These are phyloP conservation scores for Blastomyces percursus DNA, from an alignment of 2,329 filamentous ascomycete genomes.

Conservation along the genomic window DNA sequence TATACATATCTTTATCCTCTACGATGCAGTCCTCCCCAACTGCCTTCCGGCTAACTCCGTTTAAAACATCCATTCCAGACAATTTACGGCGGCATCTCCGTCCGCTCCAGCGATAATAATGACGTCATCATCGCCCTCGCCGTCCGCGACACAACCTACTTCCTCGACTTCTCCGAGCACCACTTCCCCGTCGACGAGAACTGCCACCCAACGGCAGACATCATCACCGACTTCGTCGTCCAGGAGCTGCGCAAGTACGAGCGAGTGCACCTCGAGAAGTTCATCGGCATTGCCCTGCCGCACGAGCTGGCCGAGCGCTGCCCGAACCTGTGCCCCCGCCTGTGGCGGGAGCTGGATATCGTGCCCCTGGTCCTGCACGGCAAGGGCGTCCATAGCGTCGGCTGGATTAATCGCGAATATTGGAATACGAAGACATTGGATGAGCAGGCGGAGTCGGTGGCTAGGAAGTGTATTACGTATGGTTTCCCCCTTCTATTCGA, in stretches of 20 bases:
- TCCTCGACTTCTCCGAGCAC: constrained; percentile 59
- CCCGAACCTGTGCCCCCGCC: constrained; percentile 54
- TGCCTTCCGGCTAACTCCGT: no score
- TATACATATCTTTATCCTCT: no score
- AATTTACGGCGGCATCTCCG: constrained; percentile 34
- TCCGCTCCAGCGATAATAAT: constrained; percentile 26
- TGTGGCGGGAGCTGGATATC: constrained; percentile 69
- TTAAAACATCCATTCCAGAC: constrained; percentile 22
- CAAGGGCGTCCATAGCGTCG: constrained; percentile 16
- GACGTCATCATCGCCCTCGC: constrained; percentile 54
- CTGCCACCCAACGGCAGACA: constrained; percentile 28
- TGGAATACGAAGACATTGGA: constrained; percentile 55
- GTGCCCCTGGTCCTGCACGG: constrained; percentile 55
- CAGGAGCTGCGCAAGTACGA: constrained; percentile 49
- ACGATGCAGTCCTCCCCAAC: no score
- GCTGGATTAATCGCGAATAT: constrained; percentile 24
- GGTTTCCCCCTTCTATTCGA: constrained; percentile 14
- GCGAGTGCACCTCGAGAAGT: constrained; percentile 57
- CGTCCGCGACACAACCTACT: constrained; percentile 63
- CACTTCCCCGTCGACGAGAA: constrained; percentile 40
- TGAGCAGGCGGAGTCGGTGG: constrained; percentile 72
- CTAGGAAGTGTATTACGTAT: constrained; percentile 64
- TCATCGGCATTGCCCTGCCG: constrained; percentile 62
- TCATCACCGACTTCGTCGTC: constrained; percentile 52
- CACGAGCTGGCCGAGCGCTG: constrained; percentile 48